Evolutionary conservation across 2,329 filamentous ascomycete species (phyloP).

Genomic region (Fusarium nematophilum): DNA sequence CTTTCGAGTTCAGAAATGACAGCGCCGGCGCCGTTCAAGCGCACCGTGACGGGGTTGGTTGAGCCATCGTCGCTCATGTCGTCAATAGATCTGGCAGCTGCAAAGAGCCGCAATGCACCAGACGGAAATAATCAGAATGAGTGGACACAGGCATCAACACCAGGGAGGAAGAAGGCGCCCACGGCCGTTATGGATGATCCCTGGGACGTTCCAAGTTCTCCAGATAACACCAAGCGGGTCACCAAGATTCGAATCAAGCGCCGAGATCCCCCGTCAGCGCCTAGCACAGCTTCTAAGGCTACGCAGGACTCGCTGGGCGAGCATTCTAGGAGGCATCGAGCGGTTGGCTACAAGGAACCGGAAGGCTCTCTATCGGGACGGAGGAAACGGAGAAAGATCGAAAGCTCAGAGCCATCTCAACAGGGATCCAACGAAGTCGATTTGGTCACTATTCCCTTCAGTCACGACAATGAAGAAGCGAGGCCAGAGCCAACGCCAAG

Average conservation of each 20-base stretch:
- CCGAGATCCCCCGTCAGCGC: constrained; percentile 7
- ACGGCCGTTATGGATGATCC: constrained; percentile 46
- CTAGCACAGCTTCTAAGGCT: background rate
- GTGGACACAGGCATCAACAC: constrained; percentile 50
- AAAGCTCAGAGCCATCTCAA: constrained; percentile 18
- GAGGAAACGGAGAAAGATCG: constrained; percentile 41
- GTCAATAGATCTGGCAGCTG: constrained; percentile 43
- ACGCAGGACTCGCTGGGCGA: background rate
- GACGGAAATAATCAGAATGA: constrained; percentile 34
- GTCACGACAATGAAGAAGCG: constrained; percentile 26
- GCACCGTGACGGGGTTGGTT: constrained; percentile 41
- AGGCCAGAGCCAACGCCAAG: constrained; percentile 31
- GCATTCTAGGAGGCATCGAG: background rate
- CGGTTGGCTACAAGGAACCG: background rate
- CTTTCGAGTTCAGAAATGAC: constrained; percentile 42
- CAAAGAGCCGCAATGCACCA: constrained; percentile 19
- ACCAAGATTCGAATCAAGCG: constrained; percentile 33
- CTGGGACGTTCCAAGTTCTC: constrained; percentile 61
- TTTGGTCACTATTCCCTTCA: constrained; percentile 42
- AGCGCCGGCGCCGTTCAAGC: constrained; percentile 42
- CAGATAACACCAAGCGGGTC: constrained; percentile 39
- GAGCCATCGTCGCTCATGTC: constrained; percentile 44
- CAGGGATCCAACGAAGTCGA: constrained; percentile 41
- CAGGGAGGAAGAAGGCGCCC: constrained; percentile 41
- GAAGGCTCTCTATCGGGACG: constrained; percentile 11